phyloP scores from a whole-genome alignment of 495 filamentous ascomycete species.

The Aspergillus asperescens region DNA sequence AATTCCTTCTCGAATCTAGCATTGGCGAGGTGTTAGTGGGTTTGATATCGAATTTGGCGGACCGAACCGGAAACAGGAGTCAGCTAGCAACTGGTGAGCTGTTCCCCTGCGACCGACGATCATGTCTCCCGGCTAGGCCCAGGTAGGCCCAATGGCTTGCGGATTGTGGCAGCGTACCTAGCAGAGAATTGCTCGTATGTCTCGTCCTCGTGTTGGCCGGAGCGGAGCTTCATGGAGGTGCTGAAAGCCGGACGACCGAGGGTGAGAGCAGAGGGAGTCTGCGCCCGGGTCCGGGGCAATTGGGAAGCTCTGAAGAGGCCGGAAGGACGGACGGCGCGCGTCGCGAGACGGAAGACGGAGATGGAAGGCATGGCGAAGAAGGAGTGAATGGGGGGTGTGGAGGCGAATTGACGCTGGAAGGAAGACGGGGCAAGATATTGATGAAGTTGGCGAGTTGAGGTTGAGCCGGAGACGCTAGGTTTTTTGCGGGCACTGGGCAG shows the following conservation, averaged over 20 bases:
- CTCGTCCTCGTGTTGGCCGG: conserved; percentile 71
- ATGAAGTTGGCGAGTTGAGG: conserved; percentile 32
- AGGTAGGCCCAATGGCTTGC: conserved; percentile 26
- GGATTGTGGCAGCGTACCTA: conserved; percentile 59
- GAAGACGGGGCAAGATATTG: conserved; percentile 33
- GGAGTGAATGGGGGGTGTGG: conserved; percentile 24
- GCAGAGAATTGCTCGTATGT: conserved; percentile 98
- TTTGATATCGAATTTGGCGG: conserved; percentile 4
- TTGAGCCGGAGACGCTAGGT: conserved; percentile 32
- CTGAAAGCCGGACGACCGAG: conserved; percentile 59
- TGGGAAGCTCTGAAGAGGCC: conserved; percentile 54
- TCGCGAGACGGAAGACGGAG: conserved; percentile 64
- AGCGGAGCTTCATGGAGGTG: conserved; percentile 55
- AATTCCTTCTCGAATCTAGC: conserved; percentile 98
- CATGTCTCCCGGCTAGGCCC: conserved; percentile 4
- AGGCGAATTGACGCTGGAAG: conserved; percentile 30
- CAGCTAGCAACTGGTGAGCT: conserved; percentile 1
- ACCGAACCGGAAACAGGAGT: conserved; percentile 7
- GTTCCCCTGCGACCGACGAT: conserved; percentile 10
- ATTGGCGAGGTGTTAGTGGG: conserved; percentile 9
- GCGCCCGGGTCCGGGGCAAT: conserved; percentile 54
- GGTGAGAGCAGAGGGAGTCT: conserved; percentile 48
- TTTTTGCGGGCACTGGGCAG: conserved; percentile 39
- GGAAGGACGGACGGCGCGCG: conserved; percentile 58
- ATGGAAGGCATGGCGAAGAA: conserved; percentile 56